Percentiles rank a stretch among this genome's conserved stretches.
These are phyloP conservation scores for Backusella liffmaniae DNA, from an alignment of 192 early-diverging fungal species.

Conservation along the genomic window DNA sequence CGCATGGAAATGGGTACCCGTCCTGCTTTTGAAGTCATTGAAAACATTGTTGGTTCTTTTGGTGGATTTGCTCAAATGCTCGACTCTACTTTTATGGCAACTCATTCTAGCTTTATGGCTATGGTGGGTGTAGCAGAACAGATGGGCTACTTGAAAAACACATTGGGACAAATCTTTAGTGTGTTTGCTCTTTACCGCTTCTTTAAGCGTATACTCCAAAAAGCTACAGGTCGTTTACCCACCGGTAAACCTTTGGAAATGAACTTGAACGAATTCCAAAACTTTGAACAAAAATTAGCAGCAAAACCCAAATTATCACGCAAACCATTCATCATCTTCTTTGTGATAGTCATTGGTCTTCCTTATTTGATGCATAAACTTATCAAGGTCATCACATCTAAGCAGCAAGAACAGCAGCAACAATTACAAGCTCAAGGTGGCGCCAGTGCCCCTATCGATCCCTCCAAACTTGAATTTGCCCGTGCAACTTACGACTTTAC, in stretches of 20 bases:
- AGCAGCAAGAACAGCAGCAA: conserved; percentile 36
- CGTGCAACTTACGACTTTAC: conserved; percentile 87
- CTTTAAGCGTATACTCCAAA: conserved; percentile 63
- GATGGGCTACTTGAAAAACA: conserved; percentile 85
- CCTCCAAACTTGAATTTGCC: conserved; percentile 79
- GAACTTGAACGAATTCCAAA: conserved; percentile 69
- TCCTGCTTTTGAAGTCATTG: conserved; percentile 90
- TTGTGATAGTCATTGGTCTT: conserved; percentile 83
- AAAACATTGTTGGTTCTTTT: conserved; percentile 93
- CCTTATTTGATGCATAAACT: conserved; percentile 92
- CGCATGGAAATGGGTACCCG: conserved; percentile 88
- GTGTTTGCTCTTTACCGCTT: conserved; percentile 75
- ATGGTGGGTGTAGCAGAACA: conserved; percentile 99
- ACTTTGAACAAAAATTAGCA: conserved; percentile 59
- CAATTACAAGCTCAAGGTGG: conserved; percentile 16
- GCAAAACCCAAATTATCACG: conserved; percentile 47
- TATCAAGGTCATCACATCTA: conserved; percentile 66
- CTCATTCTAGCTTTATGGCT: conserved; percentile 89
- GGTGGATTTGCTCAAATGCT: conserved; percentile 98
- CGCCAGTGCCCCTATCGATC: conserved; percentile 25
- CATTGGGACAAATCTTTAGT: conserved; percentile 82
- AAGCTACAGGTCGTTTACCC: conserved; percentile 61
- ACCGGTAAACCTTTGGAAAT: conserved; percentile 74
- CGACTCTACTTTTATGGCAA: conserved; percentile 96
- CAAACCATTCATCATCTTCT: conserved; percentile 79